Evolutionary conservation across 2,329 filamentous ascomycete genomes (phyloP), one percentile per base, ranked within the genome.

Genomic region (Aotearoamyces nothofagi): DNA sequence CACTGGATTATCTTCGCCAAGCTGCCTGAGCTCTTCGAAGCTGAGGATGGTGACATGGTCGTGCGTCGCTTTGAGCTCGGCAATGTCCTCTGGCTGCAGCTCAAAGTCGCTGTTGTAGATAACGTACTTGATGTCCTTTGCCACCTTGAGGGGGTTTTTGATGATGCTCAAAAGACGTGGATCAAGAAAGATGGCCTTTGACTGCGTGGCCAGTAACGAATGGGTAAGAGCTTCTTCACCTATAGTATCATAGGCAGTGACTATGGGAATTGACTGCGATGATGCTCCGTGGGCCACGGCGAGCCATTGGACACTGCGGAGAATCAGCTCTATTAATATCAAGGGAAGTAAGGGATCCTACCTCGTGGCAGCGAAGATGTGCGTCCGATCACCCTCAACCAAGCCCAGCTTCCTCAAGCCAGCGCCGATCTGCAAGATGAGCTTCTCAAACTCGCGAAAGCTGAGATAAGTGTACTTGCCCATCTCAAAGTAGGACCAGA

Each of bases 231-330:
- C 86, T 38, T 74, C 71, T 46, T 82, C 68, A 32, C 86, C 86
- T 27, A 94, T 72, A 10, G 84, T 92, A 52, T 93, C 86, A 55
- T 93, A 94, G 28, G 86, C 83, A 19, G 87, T 96, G 28, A 93
- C 87, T 40, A 94, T 86, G 35, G 80, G 72, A 50, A 94, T 71
- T 23, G 82, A 86, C 56, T 94, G 87, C 13, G 84, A 86, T 15
- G 75, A 56, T 31, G 61, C 59, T 29, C 53, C 62, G 45, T 68
- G 63, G 12, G 61, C 60, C 42, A 55, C 54, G 38, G 57, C 51
- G 12, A 68, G 46, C 63, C 63, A 68, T 48, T 45, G 36, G 10
- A 40, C 39, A 32, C 45, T 45, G 19, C n/a, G n/a, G n/a, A 10
- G 79, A 92, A 29, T 78, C 75, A 36, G 79, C 82, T 8, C 8